Conservation (phyloP, 78 protist genomes). For the Dictyostelium brefeldianum region DNA sequence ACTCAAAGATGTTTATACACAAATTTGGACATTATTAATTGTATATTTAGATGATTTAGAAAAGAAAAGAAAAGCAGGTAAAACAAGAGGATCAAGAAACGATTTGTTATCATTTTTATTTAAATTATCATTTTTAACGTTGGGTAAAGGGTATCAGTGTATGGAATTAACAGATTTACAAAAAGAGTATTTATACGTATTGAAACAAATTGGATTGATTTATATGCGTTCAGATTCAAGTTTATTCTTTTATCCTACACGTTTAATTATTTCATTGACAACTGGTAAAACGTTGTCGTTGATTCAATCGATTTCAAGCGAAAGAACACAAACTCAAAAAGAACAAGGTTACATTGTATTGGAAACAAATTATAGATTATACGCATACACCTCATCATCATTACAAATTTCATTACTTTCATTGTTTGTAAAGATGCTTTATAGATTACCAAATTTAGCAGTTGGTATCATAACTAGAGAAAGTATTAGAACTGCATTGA, state of each 20-base stretch:
- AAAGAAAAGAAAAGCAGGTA: not conserved
- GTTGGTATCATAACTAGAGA: conserved; percentile 72
- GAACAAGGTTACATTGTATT: conserved; percentile 60
- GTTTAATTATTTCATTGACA: conserved; percentile 61
- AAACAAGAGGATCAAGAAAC: not conserved
- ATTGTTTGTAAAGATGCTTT: conserved; percentile 67
- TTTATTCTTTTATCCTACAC: conserved; percentile 50
- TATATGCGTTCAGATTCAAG: conserved; percentile 26
- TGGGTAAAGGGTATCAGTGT: conserved; percentile 34
- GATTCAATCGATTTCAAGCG: conserved; percentile 6
- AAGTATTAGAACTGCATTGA: conserved; percentile 48
- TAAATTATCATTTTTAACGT: conserved; percentile 15
- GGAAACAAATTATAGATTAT: conserved; percentile 59
- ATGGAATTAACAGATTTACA: not conserved
- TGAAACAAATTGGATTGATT: conserved; percentile 50
- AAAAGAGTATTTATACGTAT: not conserved
- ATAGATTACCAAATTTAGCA: conserved; percentile 58
- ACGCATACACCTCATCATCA: conserved; percentile 67
- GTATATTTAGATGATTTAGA: conserved; percentile 43
- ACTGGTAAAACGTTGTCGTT: conserved; percentile 57
- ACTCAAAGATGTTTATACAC: conserved; percentile 58
- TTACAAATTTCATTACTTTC: conserved; percentile 45
- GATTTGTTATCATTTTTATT: conserved; percentile 23
- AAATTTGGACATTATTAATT: conserved; percentile 58
- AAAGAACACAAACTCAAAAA: conserved; percentile 8